phyloP scores from a whole-genome alignment of 495 filamentous ascomycete genomes.

The Talaromyces wortmannii region DNA sequence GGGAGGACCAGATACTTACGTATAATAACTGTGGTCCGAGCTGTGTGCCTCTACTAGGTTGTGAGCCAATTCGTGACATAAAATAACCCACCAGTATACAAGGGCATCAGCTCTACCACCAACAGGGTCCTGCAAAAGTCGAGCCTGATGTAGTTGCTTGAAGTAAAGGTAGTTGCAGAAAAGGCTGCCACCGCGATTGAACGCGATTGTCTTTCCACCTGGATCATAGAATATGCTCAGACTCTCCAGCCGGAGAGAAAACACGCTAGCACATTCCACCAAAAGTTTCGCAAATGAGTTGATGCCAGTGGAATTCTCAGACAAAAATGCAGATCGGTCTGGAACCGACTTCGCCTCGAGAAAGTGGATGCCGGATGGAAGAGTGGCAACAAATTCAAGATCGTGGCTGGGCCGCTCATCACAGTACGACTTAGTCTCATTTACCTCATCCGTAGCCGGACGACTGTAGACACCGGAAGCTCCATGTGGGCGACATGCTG shows the following conservation, averaged over 20 bases:
- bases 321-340: constrained; percentile 50
- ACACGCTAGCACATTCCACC: constrained; percentile 61
- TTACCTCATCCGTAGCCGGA: constrained; percentile 65
- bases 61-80: constrained; percentile 92
- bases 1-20: constrained; percentile 7
- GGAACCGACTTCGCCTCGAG: constrained; percentile 55
- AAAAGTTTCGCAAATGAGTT: constrained; percentile 66
- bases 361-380: constrained; percentile 63
- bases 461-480: constrained; percentile 62
- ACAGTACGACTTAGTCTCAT: constrained; percentile 85
- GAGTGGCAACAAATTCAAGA: constrained; percentile 65
- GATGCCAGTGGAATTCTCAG: constrained; percentile 53
- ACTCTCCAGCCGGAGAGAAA: constrained; percentile 50
- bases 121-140: constrained; percentile 27
- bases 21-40: constrained; percentile 80
- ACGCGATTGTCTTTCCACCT: constrained; percentile 75
- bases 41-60: constrained; percentile 79
- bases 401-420: constrained; percentile 76
- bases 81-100: constrained; percentile 85
- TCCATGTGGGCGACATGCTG: constrained; percentile 73
- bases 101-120: constrained; percentile 55
- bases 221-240: constrained; percentile 87
- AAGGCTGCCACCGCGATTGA: constrained; percentile 77
- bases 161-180: constrained; percentile 95
- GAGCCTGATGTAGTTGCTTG: constrained; percentile 60